Evolutionary conservation across 192 early-diverging fungal genomes (phyloP).

Genomic region (Backusella liffmaniae): DNA sequence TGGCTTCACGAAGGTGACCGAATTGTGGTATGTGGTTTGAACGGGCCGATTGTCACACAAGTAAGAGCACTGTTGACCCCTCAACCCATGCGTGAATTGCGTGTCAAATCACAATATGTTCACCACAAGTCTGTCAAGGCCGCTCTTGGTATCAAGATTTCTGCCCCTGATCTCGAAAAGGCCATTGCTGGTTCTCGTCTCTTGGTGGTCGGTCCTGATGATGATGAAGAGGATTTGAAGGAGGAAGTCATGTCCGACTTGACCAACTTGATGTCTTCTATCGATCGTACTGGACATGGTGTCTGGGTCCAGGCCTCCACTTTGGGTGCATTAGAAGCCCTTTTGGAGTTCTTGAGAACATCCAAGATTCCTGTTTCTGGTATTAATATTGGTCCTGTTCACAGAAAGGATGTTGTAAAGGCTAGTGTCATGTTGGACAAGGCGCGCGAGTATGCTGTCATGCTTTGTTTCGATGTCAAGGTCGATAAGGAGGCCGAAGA

Average conservation of each 20-base stretch:
- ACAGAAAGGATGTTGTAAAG: constrained; percentile 94
- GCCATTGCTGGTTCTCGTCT: constrained; percentile 97
- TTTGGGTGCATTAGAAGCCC: constrained; percentile 94
- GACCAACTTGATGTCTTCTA: constrained; percentile 64
- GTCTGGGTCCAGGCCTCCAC: constrained; percentile 99
- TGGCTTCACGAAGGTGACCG: constrained; percentile 93
- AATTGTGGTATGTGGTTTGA: constrained; percentile 92
- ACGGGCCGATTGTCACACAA: constrained; percentile 92
- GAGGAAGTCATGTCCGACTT: constrained; percentile 96
- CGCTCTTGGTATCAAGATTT: constrained; percentile 94
- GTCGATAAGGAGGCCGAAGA: constrained; percentile 88
- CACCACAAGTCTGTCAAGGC: constrained; percentile 98
- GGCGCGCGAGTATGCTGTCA: constrained; percentile 72
- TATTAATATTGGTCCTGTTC: constrained; percentile 96
- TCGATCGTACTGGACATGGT: constrained; percentile 85
- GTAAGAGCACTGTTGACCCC: constrained; percentile 96
- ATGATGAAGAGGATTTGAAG: constrained; percentile 94
- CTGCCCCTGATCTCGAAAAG: constrained; percentile 90
- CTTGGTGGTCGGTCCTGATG: constrained; percentile 89
- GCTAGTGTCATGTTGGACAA: constrained; percentile 92
- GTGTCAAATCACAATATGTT: constrained; percentile 94
- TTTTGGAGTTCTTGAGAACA: constrained; percentile 86
- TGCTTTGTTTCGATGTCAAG: constrained; percentile 92
- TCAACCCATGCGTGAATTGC: constrained; percentile 96
- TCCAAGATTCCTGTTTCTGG: constrained; percentile 96